Base-by-base conservation (phyloP, 345 rosid species). In the Salix udensis region DNA sequence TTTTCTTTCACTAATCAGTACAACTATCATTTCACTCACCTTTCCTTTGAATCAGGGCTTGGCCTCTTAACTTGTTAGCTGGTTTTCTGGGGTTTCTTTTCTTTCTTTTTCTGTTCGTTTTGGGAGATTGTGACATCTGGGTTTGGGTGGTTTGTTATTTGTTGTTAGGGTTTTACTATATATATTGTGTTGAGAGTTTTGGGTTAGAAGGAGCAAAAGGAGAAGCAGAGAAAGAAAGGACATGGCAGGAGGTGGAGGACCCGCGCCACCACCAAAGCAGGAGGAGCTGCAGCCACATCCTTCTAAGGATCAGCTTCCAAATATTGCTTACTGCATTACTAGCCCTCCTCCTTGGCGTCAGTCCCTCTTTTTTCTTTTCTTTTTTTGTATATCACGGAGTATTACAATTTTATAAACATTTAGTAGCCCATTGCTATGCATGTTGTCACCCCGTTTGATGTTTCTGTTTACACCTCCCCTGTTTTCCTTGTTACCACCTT, bases 301-400 rank as follows among this genome's bases (percentile, higher is more conserved):
- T 10, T 91, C 68, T 50, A 96, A 83, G 83, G 98, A 96, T 82
- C 99, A 96, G 88, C 94, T 96, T 66, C 82, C 97, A 62, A 82
- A 68, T 64, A 77, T 93, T 76, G 84, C 98, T 67, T 96, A 87
- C 79, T 96, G 99, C 87, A 91, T 90, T 72, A 87, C 96, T 6
- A 96, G 99, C 74, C 99, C 98, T 76, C 99, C 99, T 84, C 98
- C 99, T 77, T 96, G 99, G 99, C 99, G 99, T 96, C 82, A 91
- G 90, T 79, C 78, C 30, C 19, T 31, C 61, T 23, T 55, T 40
- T 36, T 12, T 23, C 7, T 40, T 36, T 12, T 23, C 7, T 30
- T n/a, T 34, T 24, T 13, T 24, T 37, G 2, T 65, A 65, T 65
- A 18, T 37, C 19, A 10, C 12, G 12, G 37, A 60, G 21, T 19